A percentile compares a stretch with the other conserved stretches of the same genome.
Conservation (phyloP, 108 stramenopile genomes). For the Fragilariopsis cylindrus region DNA sequence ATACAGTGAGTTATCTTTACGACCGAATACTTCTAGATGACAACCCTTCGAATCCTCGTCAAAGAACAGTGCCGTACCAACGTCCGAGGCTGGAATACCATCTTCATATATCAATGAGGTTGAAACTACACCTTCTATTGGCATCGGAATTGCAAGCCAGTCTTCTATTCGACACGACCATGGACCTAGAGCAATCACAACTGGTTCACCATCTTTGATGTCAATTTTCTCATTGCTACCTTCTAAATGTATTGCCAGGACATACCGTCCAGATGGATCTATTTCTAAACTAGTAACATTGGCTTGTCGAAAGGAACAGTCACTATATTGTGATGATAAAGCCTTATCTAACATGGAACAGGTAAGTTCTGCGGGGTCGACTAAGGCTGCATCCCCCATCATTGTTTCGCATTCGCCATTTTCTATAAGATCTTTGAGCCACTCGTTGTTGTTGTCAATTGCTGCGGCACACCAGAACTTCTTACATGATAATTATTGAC, state of each 20-base stretch:
- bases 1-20: conserved; percentile 25
- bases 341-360: conserved; percentile 14
- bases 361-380: conserved; percentile 34
- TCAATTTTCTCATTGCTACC: not conserved
- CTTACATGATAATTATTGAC: conserved; percentile 17
- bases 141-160: conserved; percentile 34
- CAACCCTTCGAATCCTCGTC: conserved; percentile 33
- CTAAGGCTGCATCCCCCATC: conserved; percentile 16
- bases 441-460: not conserved
- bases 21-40: conserved; percentile 31
- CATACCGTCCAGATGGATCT: not conserved
- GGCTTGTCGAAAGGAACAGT: not conserved
- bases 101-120: conserved; percentile 28
- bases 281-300: conserved; percentile 17
- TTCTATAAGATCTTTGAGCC: not conserved
- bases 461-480: not conserved
- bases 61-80: conserved; percentile 22
- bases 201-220: conserved; percentile 11
- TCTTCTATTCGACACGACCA: conserved; percentile 29
- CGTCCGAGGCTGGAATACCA: not conserved
- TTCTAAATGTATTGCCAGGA: not conserved
- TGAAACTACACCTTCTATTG: conserved; percentile 31
- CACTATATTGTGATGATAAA: not conserved
- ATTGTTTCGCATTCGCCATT: not conserved
- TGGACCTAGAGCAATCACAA: conserved; percentile 36